Percentiles rank a stretch among this genome's conserved stretches.
These are phyloP conservation scores for Coemansia sp. DNA, from an alignment of 192 early-diverging fungal species.

Conservation along the genomic window DNA sequence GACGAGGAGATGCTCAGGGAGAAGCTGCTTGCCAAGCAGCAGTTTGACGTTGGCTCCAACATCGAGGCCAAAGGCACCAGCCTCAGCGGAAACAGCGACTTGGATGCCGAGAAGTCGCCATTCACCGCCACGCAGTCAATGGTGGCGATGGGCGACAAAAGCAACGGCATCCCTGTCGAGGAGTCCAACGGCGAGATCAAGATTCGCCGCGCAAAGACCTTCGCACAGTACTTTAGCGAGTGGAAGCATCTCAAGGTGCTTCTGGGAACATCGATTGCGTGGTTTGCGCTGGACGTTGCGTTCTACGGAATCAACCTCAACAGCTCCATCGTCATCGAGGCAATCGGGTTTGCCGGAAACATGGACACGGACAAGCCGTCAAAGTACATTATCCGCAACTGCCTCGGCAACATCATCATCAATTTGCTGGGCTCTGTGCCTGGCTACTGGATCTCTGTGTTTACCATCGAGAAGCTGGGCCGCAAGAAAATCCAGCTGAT, in stretches of 20 bases:
- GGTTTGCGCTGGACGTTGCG: conserved; percentile 79
- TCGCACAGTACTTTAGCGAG: conserved; percentile 68
- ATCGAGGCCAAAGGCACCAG: conserved; percentile 18
- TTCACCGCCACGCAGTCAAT: conserved; percentile 2
- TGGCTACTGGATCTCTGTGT: conserved; percentile 95
- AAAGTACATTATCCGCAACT: conserved; percentile 62
- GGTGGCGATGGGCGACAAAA: neutral
- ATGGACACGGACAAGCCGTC: conserved; percentile 32
- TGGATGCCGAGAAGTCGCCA: neutral
- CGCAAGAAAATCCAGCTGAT: conserved; percentile 92
- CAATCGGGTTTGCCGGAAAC: conserved; percentile 66
- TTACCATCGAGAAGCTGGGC: conserved; percentile 83
- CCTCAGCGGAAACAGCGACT: neutral
- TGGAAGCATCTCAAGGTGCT: conserved; percentile 83
- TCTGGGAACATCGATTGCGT: conserved; percentile 69
- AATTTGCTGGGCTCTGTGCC: conserved; percentile 83
- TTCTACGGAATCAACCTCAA: conserved; percentile 86
- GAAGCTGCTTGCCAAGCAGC: conserved; percentile 41
- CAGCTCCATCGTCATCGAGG: conserved; percentile 68
- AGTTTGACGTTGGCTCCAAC: conserved; percentile 7
- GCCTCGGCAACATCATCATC: conserved; percentile 90
- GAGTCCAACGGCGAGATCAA: neutral
- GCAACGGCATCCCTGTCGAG: neutral
- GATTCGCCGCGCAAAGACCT: conserved; percentile 51
- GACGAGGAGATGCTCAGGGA: conserved; percentile 51